These are phyloP conservation scores for Mariannaea sp. DNA, from an alignment of 2,329 filamentous ascomycete genomes.

Conservation along the genomic window DNA sequence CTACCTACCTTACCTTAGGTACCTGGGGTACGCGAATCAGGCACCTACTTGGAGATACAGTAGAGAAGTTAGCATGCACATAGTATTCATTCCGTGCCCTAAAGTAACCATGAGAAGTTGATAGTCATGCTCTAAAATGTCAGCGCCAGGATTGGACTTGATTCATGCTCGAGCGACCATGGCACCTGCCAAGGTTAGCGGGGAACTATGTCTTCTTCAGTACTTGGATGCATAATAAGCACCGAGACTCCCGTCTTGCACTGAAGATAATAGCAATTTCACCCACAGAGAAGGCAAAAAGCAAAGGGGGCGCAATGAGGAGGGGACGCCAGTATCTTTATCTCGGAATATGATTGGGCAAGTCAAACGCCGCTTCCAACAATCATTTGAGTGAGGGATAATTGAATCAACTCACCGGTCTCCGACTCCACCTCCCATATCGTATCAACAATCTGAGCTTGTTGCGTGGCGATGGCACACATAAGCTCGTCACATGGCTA, in stretches of 20 bases:
- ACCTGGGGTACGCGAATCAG: too few species aligned
- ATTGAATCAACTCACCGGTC: slow-evolving; percentile 36
- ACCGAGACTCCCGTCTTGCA: too few species aligned
- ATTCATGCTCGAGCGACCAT: background rate
- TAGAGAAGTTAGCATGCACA: background rate
- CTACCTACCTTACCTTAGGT: too few species aligned
- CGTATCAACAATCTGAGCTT: slow-evolving; percentile 36
- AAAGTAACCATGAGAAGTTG: background rate
- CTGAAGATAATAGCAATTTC: background rate
- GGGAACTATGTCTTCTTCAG: background rate
- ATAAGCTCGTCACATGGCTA: slow-evolving; percentile 34
- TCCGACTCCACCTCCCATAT: slow-evolving; percentile 28
- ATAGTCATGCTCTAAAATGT: background rate
- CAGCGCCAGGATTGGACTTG: background rate
- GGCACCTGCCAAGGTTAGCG: slow-evolving; percentile 1
- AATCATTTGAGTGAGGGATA: slow-evolving; percentile 23
- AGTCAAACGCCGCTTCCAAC: slow-evolving; percentile 15
- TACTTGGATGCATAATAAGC: background rate
- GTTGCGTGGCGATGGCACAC: slow-evolving; percentile 37
- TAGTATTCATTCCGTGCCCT: background rate
- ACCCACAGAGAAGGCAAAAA: background rate
- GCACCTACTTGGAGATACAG: too few species aligned
- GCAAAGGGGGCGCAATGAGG: slow-evolving; percentile 1
- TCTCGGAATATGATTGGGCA: slow-evolving; percentile 30
- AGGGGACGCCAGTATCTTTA: slow-evolving; percentile 13